Evolutionary conservation across 495 filamentous ascomycete species (phyloP), one percentile per base, ranked within the genome.

Genomic region (Venustampulla echinocandica): DNA sequence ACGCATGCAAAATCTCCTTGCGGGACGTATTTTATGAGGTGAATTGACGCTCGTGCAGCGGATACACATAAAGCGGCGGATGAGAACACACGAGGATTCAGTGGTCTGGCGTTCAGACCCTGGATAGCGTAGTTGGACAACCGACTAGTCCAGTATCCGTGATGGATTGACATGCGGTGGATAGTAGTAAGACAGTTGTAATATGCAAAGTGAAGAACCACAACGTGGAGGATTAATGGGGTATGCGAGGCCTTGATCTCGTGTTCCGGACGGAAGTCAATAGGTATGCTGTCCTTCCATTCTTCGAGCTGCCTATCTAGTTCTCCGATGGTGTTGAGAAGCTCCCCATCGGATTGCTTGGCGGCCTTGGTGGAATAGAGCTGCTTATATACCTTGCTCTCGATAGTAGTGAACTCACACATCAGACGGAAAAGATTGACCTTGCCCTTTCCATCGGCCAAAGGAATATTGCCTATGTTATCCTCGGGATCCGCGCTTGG

Each of bases 141-240:
- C 33, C 92, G 79, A 56, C 85, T 95, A 6, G 90, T 95, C 92
- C 92, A 98, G 68, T 95, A 96, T 1, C 92, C 92, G 60, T 97
- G 93, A 61, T 98, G 92, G 41, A 96, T 81, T 3, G 87, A 93
- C 92, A 97, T 97, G 18, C 92, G 86, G 65, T 98, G 92, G 44
- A 98, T 95, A 1, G 92, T 98, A 11, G 90, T 96, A 45, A 98
- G 71, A 56, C 87, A 93, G 61, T 97, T 98, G 69, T 98, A 96
- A 65, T 98, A 98, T 24, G 87, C 80, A 60, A 97, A 95, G 59
- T 97, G 92, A 32, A 98, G 66, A 56, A 94, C 83, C 40, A 92
- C 87, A 48, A 98, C 77, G 50, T 96, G 93, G 1, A 98, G 71
- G 25, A 98, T 83, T 19, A 97, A 72, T 7, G 90, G 88, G 1